phyloP scores from a whole-genome alignment of 257 asterid genomes.

The Linderniella brevidens region DNA sequence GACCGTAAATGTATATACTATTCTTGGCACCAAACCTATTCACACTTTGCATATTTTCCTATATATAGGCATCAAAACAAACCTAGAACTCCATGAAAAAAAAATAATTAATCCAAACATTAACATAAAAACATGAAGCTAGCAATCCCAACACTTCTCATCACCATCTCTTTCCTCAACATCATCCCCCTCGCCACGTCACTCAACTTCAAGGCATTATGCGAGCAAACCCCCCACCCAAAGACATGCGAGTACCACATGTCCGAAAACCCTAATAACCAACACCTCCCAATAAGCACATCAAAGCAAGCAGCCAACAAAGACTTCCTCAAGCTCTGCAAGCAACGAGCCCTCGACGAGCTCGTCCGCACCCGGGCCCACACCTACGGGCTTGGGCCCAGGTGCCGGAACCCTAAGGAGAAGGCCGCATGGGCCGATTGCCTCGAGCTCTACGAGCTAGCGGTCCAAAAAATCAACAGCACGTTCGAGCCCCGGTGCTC shows the following conservation, averaged over 20 bases:
- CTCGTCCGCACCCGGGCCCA: conserved; percentile 23
- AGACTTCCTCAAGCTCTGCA: conserved; percentile 32
- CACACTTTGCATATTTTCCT: too few relatives aligned
- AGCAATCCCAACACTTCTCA: too few relatives aligned
- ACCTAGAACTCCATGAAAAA: too few relatives aligned
- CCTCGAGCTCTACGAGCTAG: conserved; percentile 26
- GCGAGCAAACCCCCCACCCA: conserved; percentile 61
- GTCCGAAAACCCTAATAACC: conserved; percentile 8
- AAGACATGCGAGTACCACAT: conserved; percentile 48
- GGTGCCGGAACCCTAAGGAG: conserved; percentile 33
- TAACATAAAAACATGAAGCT: too few relatives aligned
- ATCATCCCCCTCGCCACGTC: neutral
- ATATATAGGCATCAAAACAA: too few relatives aligned
- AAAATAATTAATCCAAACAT: too few relatives aligned
- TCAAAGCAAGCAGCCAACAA: conserved; percentile 8
- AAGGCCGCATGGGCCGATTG: conserved; percentile 69
- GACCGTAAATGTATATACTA: too few relatives aligned
- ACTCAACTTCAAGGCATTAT: conserved; percentile 27
- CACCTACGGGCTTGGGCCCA: conserved; percentile 24
- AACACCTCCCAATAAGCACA: neutral
- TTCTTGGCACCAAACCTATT: too few relatives aligned
- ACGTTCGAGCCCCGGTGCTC: conserved; percentile 32
- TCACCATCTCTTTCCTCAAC: too few relatives aligned
- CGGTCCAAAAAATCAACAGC: conserved; percentile 39
- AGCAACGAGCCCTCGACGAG: conserved; percentile 30